phyloP scores from a whole-genome alignment of 2,329 filamentous ascomycete genomes.

The Fusarium lyarnte region DNA sequence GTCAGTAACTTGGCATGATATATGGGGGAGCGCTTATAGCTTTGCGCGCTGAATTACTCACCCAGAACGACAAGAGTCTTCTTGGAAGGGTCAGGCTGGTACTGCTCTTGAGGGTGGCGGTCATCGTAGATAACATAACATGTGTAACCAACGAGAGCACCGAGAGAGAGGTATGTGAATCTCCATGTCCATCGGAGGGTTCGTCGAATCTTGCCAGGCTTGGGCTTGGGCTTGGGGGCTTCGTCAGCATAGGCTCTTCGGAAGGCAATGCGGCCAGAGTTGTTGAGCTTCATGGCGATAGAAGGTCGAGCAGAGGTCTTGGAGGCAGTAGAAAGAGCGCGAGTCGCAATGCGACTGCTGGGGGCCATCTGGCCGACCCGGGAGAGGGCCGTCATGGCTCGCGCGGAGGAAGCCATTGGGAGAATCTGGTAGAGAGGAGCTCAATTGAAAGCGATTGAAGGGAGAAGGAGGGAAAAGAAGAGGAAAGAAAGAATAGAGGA shows the following conservation, averaged over 20 bases:
- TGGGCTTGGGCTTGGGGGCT: constrained; percentile 58
- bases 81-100: constrained; percentile 83
- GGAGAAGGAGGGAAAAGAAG: neutral
- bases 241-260: constrained; percentile 62
- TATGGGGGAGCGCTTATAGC: constrained; percentile 2
- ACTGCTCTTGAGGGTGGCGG: constrained; percentile 83
- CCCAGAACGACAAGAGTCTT: constrained; percentile 97
- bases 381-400: constrained; percentile 53
- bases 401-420: constrained; percentile 58
- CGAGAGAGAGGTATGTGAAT: constrained; percentile 77
- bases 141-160: constrained; percentile 76
- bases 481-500: constrained; percentile 15
- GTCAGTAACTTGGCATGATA: constrained; percentile 37
- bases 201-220: constrained; percentile 68
- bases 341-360: constrained; percentile 45
- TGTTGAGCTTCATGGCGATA: constrained; percentile 48
- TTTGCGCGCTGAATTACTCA: constrained; percentile 55
- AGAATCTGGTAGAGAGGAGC: constrained; percentile 33
- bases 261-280: constrained; percentile 53
- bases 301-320: constrained; percentile 45
- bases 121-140: constrained; percentile 85
- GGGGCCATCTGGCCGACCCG: constrained; percentile 45
- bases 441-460: constrained; percentile 41
- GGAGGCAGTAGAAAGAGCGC: constrained; percentile 48
- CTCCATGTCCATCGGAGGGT: constrained; percentile 86